Percentiles rank a stretch among this genome's conserved stretches.
Evolutionary conservation across 192 early-diverging fungal genomes (phyloP).

Genomic region (Allomyces macrogynus): DNA sequence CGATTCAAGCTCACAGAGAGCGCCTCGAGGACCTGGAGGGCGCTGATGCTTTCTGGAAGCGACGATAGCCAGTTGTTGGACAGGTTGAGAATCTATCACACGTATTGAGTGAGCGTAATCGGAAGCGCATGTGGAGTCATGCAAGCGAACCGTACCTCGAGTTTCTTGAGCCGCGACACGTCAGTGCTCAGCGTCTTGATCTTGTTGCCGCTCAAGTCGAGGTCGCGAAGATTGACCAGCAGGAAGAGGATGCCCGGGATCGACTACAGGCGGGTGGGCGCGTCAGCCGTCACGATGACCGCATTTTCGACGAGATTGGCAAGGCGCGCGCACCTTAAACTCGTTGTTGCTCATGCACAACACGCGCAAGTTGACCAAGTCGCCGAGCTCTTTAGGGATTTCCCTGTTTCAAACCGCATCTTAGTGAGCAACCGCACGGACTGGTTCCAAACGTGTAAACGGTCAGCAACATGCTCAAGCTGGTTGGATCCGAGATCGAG

Average conservation of each 20-base stretch:
- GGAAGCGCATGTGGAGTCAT: too few species aligned
- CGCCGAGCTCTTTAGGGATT: slow-evolving; percentile 1
- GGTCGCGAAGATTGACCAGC: neutral
- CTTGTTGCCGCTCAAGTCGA: slow-evolving; percentile 1
- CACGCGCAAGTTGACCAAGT: neutral
- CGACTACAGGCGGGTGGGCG: neutral
- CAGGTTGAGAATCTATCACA: neutral
- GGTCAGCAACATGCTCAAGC: slow-evolving; percentile 2
- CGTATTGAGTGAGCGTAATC: too few species aligned
- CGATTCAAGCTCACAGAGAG: neutral
- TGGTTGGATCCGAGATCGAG: slow-evolving; percentile 2
- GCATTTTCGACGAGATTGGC: too few species aligned
- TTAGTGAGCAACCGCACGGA: too few species aligned
- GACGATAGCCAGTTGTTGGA: neutral
- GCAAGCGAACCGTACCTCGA: neutral
- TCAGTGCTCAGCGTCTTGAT: neutral
- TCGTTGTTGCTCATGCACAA: neutral
- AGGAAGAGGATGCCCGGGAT: neutral
- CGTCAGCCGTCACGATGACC: too few species aligned
- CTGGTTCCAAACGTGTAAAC: neutral
- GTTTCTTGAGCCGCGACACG: neutral
- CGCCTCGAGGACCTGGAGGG: neutral
- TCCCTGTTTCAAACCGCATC: neutral
- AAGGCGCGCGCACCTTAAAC: neutral
- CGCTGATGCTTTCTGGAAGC: neutral